Evolutionary conservation across 495 filamentous ascomycete species (phyloP).

Genomic region (Neurospora africana): DNA sequence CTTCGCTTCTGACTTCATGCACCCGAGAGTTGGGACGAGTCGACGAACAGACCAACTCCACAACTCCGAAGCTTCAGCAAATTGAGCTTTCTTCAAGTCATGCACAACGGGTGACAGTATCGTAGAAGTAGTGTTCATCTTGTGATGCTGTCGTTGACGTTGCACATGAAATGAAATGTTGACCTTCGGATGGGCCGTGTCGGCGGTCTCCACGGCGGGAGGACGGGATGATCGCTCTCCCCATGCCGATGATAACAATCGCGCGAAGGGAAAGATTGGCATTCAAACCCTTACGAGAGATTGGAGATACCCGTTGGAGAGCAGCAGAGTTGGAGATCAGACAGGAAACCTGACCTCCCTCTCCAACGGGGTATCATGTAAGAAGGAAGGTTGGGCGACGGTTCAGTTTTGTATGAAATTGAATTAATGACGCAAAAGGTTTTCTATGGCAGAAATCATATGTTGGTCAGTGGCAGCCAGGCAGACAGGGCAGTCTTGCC

Average conservation of each 20-base stretch:
- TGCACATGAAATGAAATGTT: neutral
- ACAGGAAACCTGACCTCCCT: no score
- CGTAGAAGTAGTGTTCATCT: neutral
- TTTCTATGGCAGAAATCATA: neutral
- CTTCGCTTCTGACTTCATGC: neutral
- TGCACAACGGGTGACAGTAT: neutral
- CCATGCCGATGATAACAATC: neutral
- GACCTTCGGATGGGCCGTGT: neutral
- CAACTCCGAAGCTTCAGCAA: neutral
- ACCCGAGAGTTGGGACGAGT: neutral
- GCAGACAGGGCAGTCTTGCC: neutral
- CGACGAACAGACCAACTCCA: neutral
- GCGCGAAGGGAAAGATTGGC: neutral
- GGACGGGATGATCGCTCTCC: neutral
- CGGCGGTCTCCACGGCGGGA: neutral
- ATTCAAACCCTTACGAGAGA: neutral
- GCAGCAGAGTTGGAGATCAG: no score
- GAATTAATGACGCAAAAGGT: neutral
- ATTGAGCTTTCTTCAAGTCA: neutral
- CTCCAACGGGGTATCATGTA: no score
- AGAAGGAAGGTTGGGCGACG: neutral
- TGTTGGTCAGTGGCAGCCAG: neutral
- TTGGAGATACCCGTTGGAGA: no score
- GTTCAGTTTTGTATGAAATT: neutral
- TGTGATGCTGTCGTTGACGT: neutral